A percentile compares a stretch with the other conserved stretches of the same genome.
Conservation (phyloP, 805 yeast genomes). For the Barnettozyma vustinii region DNA sequence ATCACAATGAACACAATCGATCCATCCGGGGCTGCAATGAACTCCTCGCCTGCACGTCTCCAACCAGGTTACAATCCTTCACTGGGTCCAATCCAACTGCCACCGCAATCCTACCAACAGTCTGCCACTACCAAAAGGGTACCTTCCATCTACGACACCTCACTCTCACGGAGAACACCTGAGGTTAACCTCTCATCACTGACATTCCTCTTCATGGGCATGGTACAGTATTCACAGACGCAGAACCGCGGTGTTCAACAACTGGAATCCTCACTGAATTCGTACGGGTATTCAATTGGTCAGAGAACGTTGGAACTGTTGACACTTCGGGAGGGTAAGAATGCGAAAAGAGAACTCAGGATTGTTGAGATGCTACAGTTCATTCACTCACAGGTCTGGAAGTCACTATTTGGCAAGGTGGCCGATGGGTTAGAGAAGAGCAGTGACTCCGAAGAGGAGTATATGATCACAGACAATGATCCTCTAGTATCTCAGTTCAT, state of each 20-base stretch:
- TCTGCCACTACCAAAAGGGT: constrained; percentile 11
- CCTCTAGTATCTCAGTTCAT: constrained; percentile 71
- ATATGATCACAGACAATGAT: constrained; percentile 56
- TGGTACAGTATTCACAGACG: constrained; percentile 58
- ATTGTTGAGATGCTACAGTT: constrained; percentile 67
- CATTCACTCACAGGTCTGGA: constrained; percentile 71
- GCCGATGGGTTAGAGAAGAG: constrained; percentile 75
- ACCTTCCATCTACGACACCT: constrained; percentile 56
- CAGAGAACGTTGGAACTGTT: constrained; percentile 63
- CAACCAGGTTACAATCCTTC: constrained; percentile 25
- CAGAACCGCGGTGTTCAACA: constrained; percentile 66
- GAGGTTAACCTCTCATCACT: constrained; percentile 66
- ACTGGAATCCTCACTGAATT: constrained; percentile 55
- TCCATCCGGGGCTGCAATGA: constrained; percentile 4
- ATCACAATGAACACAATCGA: constrained; percentile 4
- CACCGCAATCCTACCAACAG: constrained; percentile 19
- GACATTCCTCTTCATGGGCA: constrained; percentile 64
- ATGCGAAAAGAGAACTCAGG: constrained; percentile 60
- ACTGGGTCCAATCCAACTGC: constrained; percentile 26
- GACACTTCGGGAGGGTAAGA: constrained; percentile 60
- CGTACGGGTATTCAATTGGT: constrained; percentile 76
- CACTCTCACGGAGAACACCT: constrained; percentile 55
- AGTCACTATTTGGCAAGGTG: constrained; percentile 59
- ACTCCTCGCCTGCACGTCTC: not conserved
- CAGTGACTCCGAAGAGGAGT: constrained; percentile 59